Percentiles rank a stretch among this genome's conserved stretches.
These are phyloP conservation scores for Santalum album DNA, from an alignment of 164 flowering plant species.

Conservation along the genomic window DNA sequence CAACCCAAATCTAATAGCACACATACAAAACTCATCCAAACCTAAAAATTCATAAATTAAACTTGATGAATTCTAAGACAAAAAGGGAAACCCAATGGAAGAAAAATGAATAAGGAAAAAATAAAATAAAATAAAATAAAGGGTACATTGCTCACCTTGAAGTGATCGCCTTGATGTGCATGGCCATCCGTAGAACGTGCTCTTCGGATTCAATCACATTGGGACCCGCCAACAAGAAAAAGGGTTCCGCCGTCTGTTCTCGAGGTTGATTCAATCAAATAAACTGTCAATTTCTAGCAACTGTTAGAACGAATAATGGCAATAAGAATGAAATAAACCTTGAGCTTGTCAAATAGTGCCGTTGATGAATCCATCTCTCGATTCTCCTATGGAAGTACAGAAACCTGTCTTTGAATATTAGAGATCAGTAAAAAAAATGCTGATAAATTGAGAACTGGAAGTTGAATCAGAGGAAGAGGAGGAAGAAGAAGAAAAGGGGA, in stretches of 20 bases:
- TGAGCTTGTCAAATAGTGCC: slow-evolving; percentile 58
- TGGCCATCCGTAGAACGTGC: slow-evolving; percentile 76
- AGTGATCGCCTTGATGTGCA: slow-evolving; percentile 58
- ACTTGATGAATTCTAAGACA: no score
- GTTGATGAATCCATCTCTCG: slow-evolving; percentile 28
- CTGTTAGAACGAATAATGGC: no score
- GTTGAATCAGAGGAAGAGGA: no score
- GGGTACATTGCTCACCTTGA: slow-evolving; percentile 47
- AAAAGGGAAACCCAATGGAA: no score
- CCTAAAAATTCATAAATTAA: no score
- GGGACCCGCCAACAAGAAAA: slow-evolving; percentile 90
- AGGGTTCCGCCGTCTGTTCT: slow-evolving; percentile 76
- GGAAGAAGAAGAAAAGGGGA: no score
- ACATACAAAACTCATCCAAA: not conserved
- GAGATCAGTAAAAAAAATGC: no score
- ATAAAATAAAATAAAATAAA: not conserved
- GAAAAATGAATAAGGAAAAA: not conserved
- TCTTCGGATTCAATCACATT: slow-evolving; percentile 99
- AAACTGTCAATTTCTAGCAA: not conserved
- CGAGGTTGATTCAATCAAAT: not conserved
- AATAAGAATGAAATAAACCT: no score
- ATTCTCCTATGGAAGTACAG: no score
- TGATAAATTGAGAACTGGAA: no score
- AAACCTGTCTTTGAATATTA: no score
- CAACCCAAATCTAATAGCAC: slow-evolving; percentile 54